Base-by-base conservation (phyloP, 2,329 filamentous ascomycete species). In the Mollisia scopiformis region DNA sequence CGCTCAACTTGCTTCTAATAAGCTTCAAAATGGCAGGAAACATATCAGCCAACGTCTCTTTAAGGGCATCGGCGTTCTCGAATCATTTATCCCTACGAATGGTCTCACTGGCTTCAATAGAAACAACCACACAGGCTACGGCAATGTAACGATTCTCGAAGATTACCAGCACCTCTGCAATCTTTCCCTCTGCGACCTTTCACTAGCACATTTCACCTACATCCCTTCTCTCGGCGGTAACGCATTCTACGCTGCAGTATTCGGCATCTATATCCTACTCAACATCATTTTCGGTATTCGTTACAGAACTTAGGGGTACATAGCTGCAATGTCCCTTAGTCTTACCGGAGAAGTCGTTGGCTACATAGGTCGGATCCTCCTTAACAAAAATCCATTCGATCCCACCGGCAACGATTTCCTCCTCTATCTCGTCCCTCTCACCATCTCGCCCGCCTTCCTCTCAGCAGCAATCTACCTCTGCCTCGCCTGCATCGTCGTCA, bases 221-320 rank as follows among this genome's bases (percentile, higher is more conserved):
- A 75, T 80, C 30, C 84, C 84, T 0, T 78, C 74, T 46, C 72
- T 84, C 0, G 76, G 73, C 4, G 82, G 78, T 14, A 85, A 85
- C 66, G 74, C 78, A 47, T 79, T 83, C 72, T 84, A 84, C 68
- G 66, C 78, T 0, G 78, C 76, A 27, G 77, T 84, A 67, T 87
- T 85, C 67, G 81, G 73, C 19, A 28, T 84, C 4, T 75, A 79
- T 57, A 75, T 82, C 3, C 14, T 84, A 4, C 68, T 77, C 28
- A 83, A 87, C 50, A 41, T 84, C 21, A 74, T 72, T 0, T 72
- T 84, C 13, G 82, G 83, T 10, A 71, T 82, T 57, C 76, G 74
- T 58, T 82, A 80, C 70, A 78, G 77, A 62, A 83, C 84, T 65
- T 87, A 82, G 82, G 83, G 82, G 2, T 87, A 84, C 74, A 75